Percentiles rank a stretch among this genome's conserved stretches.
phyloP scores from a whole-genome alignment of 768 basidiomycete species.

The Hypholoma fasciculare region DNA sequence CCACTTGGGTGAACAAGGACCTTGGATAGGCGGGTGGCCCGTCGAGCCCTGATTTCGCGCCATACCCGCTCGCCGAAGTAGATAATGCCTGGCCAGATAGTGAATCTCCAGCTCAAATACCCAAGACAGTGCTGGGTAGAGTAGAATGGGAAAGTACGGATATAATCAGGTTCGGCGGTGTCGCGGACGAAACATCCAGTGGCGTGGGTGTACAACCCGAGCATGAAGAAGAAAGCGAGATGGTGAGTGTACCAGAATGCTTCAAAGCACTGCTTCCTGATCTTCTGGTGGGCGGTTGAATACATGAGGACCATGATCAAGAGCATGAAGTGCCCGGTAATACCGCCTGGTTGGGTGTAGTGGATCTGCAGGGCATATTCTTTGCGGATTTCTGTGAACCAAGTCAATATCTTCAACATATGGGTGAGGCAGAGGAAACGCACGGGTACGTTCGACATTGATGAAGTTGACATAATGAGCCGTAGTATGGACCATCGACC shows the following conservation, averaged over 20 bases:
- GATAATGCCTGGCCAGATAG: constrained; percentile 87
- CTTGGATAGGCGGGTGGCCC: constrained; percentile 77
- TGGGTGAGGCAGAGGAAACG: constrained; percentile 23
- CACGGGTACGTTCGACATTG: constrained; percentile 87
- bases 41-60: constrained; percentile 79
- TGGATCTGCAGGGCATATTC: constrained; percentile 81
- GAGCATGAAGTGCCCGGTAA: constrained; percentile 95
- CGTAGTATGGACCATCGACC: constrained; percentile 90
- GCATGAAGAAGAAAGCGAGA: constrained; percentile 92
- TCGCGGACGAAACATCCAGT: constrained; percentile 96
- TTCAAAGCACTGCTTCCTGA: constrained; percentile 89
- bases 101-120: constrained; percentile 89
- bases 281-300: constrained; percentile 85
- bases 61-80: constrained; percentile 89
- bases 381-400: constrained; percentile 68
- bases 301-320: constrained; percentile 94
- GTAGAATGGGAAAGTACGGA: constrained; percentile 81
- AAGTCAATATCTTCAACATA: too few relatives aligned
- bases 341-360: constrained; percentile 86
- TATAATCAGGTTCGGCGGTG: constrained; percentile 70
- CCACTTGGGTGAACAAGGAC: constrained; percentile 90
- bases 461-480: constrained; percentile 94
- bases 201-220: constrained; percentile 87
- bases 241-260: constrained; percentile 98
- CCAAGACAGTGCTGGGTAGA: constrained; percentile 85